These are phyloP conservation scores for Craterostigma plantagineum DNA, from an alignment of 257 asterid species.

Conservation along the genomic window DNA sequence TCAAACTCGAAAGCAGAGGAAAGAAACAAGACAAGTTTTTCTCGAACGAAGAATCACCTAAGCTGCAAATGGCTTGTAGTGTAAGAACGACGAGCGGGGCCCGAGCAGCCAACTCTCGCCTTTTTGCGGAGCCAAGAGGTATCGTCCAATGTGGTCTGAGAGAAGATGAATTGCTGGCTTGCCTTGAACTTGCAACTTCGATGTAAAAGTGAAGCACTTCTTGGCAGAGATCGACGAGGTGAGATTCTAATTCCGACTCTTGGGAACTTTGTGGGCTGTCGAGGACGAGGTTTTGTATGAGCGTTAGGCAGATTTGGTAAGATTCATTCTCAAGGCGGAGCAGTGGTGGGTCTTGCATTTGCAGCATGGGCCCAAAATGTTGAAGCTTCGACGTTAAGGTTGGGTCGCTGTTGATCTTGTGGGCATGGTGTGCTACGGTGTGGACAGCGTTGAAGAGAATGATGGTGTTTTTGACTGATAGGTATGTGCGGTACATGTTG, in stretches of 20 bases:
- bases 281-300: conserved; percentile 55
- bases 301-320: conserved; percentile 80
- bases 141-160: conserved; percentile 41
- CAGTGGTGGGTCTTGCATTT: conserved; percentile 99
- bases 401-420: conserved; percentile 48
- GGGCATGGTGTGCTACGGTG: conserved; percentile 68
- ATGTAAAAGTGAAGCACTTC: conserved; percentile 74
- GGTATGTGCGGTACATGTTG: conserved; percentile 53
- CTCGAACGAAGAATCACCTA: conserved; percentile 65
- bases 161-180: conserved; percentile 21
- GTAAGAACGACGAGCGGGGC: conserved; percentile 78
- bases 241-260: not conserved
- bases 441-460: conserved; percentile 70
- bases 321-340: conserved; percentile 93
- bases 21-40: conserved; percentile 53
- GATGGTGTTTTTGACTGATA: conserved; percentile 42
- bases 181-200: conserved; percentile 34
- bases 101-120: conserved; percentile 83
- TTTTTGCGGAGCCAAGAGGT: conserved; percentile 81
- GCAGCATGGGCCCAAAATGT: conserved; percentile 71
- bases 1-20: conserved; percentile 67
- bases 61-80: conserved; percentile 70
- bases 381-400: conserved; percentile 55
- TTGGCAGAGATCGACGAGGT: conserved; percentile 45
- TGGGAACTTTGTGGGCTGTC: conserved; percentile 30